Evolutionary conservation across 495 filamentous ascomycete genomes (phyloP).

Genomic region (Talaromyces trachyspermus): DNA sequence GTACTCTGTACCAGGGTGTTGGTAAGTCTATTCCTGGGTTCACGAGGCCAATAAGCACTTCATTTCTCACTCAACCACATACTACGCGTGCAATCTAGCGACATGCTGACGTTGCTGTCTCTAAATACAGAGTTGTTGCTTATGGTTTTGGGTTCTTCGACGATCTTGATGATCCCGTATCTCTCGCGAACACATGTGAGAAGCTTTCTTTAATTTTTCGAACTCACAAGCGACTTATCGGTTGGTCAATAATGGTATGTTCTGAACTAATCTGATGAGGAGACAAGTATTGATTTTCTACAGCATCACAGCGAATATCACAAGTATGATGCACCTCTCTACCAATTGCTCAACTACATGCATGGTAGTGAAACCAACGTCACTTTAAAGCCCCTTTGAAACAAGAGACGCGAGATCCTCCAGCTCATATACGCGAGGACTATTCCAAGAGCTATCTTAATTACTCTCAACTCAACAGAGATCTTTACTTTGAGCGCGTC

Average conservation of each 20-base stretch:
- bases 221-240: not conserved
- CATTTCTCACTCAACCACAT: no score
- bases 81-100: not conserved
- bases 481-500: not conserved
- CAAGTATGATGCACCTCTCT: constrained; percentile 2
- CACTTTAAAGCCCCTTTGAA: not conserved
- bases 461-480: not conserved
- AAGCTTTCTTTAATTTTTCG: not conserved
- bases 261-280: not conserved
- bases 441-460: not conserved
- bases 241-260: not conserved
- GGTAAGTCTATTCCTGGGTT: no score
- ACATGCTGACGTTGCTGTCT: not conserved
- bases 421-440: not conserved
- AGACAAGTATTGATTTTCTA: not conserved
- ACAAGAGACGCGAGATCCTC: not conserved
- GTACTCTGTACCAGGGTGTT: no score
- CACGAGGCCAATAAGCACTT: no score
- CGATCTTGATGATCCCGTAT: constrained; percentile 2
- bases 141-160: not conserved
- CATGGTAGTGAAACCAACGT: not conserved
- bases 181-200: not conserved
- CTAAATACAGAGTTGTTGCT: not conserved
- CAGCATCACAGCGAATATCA: not conserved
- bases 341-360: not conserved